These are phyloP conservation scores for Sphagnum magellanicum DNA, from an alignment of 228 moss, liverwort and hornwort species.

Conservation along the genomic window DNA sequence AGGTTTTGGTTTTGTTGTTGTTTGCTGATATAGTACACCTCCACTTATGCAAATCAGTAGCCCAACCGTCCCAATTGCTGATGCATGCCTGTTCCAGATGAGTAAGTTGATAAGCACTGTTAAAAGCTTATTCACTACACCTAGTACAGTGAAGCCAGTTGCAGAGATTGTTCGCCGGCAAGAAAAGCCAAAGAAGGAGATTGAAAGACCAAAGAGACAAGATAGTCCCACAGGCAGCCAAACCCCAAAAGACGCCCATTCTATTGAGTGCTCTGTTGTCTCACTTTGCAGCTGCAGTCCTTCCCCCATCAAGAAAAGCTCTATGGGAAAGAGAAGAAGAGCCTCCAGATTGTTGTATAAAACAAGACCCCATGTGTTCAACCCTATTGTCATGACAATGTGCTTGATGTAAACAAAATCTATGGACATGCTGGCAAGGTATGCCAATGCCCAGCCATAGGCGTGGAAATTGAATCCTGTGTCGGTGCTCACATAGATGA, in stretches of 20 bases:
- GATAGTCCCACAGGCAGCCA: constrained; percentile 52
- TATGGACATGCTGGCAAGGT: constrained; percentile 58
- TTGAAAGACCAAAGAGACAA: constrained; percentile 50
- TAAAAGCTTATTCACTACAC: constrained; percentile 60
- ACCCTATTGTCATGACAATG: constrained; percentile 61
- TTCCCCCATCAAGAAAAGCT: constrained; percentile 56
- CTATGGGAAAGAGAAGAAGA: constrained; percentile 47
- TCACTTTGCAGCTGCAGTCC: constrained; percentile 13
- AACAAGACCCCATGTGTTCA: constrained; percentile 59
- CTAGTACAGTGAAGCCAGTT: constrained; percentile 58
- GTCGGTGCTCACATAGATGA: constrained; percentile 49
- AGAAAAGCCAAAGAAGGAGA: constrained; percentile 54
- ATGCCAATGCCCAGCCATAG: constrained; percentile 50
- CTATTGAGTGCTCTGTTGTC: constrained; percentile 26
- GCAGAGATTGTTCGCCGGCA: constrained; percentile 57
- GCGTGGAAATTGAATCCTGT: constrained; percentile 45
- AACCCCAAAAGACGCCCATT: constrained; percentile 32
- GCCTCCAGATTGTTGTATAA: constrained; percentile 62
- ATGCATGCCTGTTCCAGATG: constrained; percentile 65
- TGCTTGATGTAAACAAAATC: constrained; percentile 67
- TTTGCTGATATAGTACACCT: constrained; percentile 56
- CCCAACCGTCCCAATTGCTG: constrained; percentile 39
- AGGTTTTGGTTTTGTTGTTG: constrained; percentile 29
- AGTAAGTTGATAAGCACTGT: constrained; percentile 56
- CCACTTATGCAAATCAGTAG: constrained; percentile 52